phyloP scores from a whole-genome alignment of 2,329 filamentous ascomycete genomes.

The Nigrograna mackinnonii region DNA sequence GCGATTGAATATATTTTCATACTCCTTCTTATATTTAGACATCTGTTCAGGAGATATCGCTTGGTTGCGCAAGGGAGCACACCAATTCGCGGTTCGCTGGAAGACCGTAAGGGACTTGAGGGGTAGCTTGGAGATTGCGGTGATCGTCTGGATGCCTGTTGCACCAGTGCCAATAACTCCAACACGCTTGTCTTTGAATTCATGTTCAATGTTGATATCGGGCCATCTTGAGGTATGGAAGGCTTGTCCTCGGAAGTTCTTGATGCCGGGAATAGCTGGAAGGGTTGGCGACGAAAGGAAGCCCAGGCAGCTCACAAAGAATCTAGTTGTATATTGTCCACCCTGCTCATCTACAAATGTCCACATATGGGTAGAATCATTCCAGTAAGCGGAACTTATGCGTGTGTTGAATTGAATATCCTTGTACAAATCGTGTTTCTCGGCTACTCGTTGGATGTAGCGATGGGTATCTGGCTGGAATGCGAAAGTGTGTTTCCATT shows the following conservation, averaged over 20 bases:
- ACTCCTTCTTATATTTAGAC: conserved; percentile 31
- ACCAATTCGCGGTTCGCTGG: conserved; percentile 66
- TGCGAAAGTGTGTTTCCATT: conserved; percentile 11
- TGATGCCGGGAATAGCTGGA: conserved; percentile 48
- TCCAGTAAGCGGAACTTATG: conserved; percentile 43
- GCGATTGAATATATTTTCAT: conserved; percentile 32
- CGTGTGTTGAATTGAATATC: conserved; percentile 57
- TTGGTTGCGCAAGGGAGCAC: conserved; percentile 51
- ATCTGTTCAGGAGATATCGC: conserved; percentile 38
- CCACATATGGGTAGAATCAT: conserved; percentile 9
- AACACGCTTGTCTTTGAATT: conserved; percentile 49
- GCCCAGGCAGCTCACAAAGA: conserved; percentile 5
- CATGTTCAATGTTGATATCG: conserved; percentile 51
- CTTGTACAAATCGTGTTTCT: conserved; percentile 51
- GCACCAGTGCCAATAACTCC: conserved; percentile 67
- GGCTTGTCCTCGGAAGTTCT: conserved; percentile 59
- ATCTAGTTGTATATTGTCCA: not conserved
- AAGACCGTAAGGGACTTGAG: conserved; percentile 10
- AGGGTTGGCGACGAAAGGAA: conserved; percentile 16
- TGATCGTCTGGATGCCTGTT: conserved; percentile 60
- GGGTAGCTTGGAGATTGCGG: conserved; percentile 12
- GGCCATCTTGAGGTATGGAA: conserved; percentile 61
- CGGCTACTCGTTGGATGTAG: conserved; percentile 30
- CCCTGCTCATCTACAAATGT: conserved; percentile 3
- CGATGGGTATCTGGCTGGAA: conserved; percentile 31